phyloP scores from a whole-genome alignment of 352 stramenopile species.

The Detonula confervacea region DNA sequence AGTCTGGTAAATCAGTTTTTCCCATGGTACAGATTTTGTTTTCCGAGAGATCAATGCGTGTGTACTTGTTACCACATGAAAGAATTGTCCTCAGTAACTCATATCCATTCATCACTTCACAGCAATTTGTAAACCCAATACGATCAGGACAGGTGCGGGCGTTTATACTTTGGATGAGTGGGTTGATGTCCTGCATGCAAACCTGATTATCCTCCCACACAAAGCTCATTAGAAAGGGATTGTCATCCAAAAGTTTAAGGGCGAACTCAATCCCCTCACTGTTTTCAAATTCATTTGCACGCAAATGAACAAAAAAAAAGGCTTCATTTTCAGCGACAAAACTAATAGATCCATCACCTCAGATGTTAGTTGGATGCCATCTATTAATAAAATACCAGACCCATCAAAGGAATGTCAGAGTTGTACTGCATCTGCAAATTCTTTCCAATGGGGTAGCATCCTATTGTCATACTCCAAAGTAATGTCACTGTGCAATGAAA shows the following conservation, averaged over 20 bases:
- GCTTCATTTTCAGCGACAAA: background rate
- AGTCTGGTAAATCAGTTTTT: background rate
- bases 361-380: background rate
- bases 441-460: background rate
- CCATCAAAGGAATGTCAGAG: background rate
- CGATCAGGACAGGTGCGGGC: no score
- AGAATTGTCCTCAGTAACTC: background rate
- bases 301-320: no score
- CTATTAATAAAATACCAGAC: background rate
- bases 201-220: no score
- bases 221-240: no score
- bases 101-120: background rate
- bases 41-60: background rate
- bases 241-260: no score
- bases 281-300: no score
- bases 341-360: background rate
- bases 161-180: no score
- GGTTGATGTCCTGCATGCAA: no score
- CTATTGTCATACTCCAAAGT: background rate
- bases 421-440: slow-evolving; percentile 1
- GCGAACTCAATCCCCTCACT: no score
- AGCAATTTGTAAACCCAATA: no score
- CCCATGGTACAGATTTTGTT: background rate
- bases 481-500: background rate
- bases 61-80: background rate